These are phyloP conservation scores for Scytalidium lignicola DNA, from an alignment of 2,329 filamentous ascomycete genomes.

Conservation along the genomic window DNA sequence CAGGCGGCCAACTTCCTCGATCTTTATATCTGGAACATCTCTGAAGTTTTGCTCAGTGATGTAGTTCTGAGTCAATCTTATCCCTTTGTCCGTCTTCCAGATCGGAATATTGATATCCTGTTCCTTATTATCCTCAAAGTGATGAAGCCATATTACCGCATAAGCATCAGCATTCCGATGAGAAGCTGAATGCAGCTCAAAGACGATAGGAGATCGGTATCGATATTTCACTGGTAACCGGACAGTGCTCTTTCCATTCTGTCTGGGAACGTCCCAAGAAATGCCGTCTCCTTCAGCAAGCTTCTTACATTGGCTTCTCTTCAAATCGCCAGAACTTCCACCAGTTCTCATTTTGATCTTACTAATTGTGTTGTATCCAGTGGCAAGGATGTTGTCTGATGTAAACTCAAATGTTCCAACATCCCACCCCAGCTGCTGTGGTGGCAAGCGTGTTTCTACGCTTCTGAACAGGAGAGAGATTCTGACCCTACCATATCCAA, in stretches of 20 bases:
- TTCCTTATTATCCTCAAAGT: slow-evolving; percentile 75
- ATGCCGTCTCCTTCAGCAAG: slow-evolving; percentile 54
- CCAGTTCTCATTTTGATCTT: slow-evolving; percentile 83
- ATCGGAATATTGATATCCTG: slow-evolving; percentile 81
- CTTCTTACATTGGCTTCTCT: slow-evolving; percentile 56
- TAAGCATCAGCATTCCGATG: slow-evolving; percentile 70
- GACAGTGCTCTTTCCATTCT: slow-evolving; percentile 45
- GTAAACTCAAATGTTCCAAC: slow-evolving; percentile 90
- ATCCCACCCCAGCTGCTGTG: slow-evolving; percentile 84
- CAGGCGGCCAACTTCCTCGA: slow-evolving; percentile 76
- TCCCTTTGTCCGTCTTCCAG: slow-evolving; percentile 73
- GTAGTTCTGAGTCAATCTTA: slow-evolving; percentile 84
- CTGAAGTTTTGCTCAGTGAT: slow-evolving; percentile 74
- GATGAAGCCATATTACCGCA: slow-evolving; percentile 79
- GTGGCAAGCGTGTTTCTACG: slow-evolving; percentile 80
- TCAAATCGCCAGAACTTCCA: slow-evolving; percentile 69
- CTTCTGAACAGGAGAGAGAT: slow-evolving; percentile 88
- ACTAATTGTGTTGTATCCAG: slow-evolving; percentile 54
- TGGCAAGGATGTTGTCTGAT: slow-evolving; percentile 62
- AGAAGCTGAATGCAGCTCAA: slow-evolving; percentile 71
- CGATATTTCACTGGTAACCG: slow-evolving; percentile 84
- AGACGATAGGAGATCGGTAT: slow-evolving; percentile 83
- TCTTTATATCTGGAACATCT: slow-evolving; percentile 65
- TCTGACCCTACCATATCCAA: slow-evolving; percentile 84
- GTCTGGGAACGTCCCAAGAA: slow-evolving; percentile 51